Evolutionary conservation across 208 protist genomes (phyloP).

Genomic region (Wallacemonas sp.): DNA sequence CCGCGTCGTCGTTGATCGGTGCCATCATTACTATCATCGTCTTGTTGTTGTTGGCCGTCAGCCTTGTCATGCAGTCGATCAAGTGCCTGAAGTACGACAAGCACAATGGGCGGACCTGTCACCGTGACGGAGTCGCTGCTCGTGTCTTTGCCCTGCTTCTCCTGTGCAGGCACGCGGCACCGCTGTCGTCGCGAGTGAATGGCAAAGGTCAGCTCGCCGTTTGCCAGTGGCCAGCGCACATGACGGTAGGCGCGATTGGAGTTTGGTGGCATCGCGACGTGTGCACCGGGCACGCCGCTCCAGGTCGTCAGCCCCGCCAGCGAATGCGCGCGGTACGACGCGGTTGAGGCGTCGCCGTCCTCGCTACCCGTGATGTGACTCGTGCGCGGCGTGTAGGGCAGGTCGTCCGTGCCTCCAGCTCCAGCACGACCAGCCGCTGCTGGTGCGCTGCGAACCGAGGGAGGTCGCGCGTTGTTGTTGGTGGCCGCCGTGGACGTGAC

Average conservation of each 20-base stretch:
- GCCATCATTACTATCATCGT: not conserved
- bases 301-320: conserved; percentile 6
- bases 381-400: not conserved
- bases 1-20: not conserved
- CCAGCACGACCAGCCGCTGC: too few species aligned
- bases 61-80: conserved; percentile 21
- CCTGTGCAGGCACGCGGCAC: too few species aligned
- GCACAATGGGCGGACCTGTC: conserved; percentile 44
- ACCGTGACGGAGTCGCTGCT: conserved; percentile 32
- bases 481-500: not conserved
- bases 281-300: not conserved
- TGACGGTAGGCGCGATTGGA: conserved; percentile 18
- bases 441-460: too few species aligned
- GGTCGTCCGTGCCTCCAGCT: too few species aligned
- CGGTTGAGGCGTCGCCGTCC: not conserved
- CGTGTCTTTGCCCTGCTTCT: too few species aligned
- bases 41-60: not conserved
- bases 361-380: not conserved
- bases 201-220: conserved; percentile 40
- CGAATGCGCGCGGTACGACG: conserved; percentile 5
- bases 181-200: too few species aligned
- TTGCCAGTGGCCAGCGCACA: conserved; percentile 36
- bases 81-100: conserved; percentile 59
- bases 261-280: not conserved
- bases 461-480: too few species aligned